A percentile compares a stretch with the other conserved stretches of the same genome.
Evolutionary conservation across 441 rosid genomes (phyloP).

Genomic region (Populus tomentosa): DNA sequence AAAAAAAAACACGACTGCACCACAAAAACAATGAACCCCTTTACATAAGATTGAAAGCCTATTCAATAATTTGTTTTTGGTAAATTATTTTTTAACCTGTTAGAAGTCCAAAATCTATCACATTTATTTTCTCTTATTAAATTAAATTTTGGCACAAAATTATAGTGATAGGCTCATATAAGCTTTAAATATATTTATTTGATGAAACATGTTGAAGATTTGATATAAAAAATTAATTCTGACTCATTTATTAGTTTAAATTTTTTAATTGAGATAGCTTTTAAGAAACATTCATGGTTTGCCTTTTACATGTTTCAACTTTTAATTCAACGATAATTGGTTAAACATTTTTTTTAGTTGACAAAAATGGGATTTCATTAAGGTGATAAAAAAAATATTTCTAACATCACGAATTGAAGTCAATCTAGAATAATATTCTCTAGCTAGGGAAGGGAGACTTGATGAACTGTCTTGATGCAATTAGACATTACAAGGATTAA

Average conservation of each 20-base stretch:
- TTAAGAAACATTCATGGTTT: background rate
- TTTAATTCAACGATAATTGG: background rate
- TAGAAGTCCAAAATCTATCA: background rate
- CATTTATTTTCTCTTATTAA: background rate
- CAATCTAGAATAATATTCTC: background rate
- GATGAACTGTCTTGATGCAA: background rate
- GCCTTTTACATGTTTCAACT: background rate
- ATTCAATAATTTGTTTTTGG: too few relatives aligned
- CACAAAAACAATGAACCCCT: too few relatives aligned
- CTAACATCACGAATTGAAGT: background rate
- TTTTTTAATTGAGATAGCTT: background rate
- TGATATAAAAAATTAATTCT: too few relatives aligned
- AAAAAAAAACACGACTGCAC: accelerated
- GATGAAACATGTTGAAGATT: background rate
- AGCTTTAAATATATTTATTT: too few relatives aligned
- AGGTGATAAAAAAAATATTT: too few relatives aligned
- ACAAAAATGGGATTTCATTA: background rate
- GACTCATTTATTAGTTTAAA: too few relatives aligned
- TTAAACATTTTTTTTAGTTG: background rate
- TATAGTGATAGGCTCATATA: background rate
- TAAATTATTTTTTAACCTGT: too few relatives aligned
- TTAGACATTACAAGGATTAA: background rate
- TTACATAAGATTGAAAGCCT: background rate
- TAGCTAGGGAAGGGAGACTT: background rate
- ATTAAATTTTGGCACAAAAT: too few relatives aligned